Conservation (phyloP, 2,329 filamentous ascomycete genomes). For the Akanthomyces muscarius region DNA sequence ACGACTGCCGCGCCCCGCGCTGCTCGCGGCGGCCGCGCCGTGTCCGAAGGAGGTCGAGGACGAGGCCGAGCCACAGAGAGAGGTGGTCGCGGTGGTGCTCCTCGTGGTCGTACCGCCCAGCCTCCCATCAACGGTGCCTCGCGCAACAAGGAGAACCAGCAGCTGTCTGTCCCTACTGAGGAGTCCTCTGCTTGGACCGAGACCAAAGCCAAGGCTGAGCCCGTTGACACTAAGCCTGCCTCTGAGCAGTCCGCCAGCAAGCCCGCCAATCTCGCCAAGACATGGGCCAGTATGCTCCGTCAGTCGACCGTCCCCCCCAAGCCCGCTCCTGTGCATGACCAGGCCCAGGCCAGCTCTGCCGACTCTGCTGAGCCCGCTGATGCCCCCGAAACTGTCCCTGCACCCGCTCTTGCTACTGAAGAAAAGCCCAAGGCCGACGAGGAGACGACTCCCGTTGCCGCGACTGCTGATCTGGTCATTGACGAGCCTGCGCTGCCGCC, state of each 20-base stretch:
- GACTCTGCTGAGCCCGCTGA: conserved; percentile 22
- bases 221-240: conserved; percentile 32
- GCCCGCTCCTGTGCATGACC: conserved; percentile 48
- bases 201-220: conserved; percentile 30
- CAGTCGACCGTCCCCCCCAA: conserved; percentile 49
- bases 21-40: conserved; percentile 58
- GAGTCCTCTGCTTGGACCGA: conserved; percentile 56
- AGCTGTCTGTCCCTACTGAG: conserved; percentile 62
- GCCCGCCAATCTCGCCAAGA: conserved; percentile 45
- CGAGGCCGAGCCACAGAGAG: conserved; percentile 60
- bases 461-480: conserved; percentile 37
- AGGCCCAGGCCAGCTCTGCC: conserved; percentile 41
- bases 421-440: conserved; percentile 32
- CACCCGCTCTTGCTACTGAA: conserved; percentile 25
- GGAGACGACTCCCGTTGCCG: conserved; percentile 31
- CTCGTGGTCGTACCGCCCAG: conserved; percentile 60
- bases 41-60: conserved; percentile 58
- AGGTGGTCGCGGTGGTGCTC: conserved; percentile 49
- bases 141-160: conserved; percentile 52
- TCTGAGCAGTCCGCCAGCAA: conserved; percentile 37
- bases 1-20: conserved; percentile 43
- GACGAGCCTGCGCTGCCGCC: conserved; percentile 59
- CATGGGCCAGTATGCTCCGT: conserved; percentile 74
- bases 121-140: conserved; percentile 57
- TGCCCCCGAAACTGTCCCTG: conserved; percentile 34